Base-by-base conservation (phyloP, 805 yeast species). In the Trichomonascus vanleenenianus region DNA sequence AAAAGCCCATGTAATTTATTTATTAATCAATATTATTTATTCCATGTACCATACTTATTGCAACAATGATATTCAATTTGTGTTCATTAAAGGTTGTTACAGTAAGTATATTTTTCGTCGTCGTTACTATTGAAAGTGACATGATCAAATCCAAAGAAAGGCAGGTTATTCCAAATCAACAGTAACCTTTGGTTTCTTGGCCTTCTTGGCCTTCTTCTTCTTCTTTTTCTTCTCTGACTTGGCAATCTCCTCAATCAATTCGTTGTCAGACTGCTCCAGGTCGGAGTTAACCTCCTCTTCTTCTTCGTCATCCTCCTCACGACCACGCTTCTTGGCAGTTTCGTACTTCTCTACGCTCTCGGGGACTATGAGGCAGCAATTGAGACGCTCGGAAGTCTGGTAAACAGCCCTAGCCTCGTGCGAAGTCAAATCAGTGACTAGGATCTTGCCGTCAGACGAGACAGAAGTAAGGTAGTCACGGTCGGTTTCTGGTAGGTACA, bases 401-500 rank as follows among this genome's bases (percentile, higher is more conserved):
- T 88, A 91, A 2, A 87, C 93, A 0, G 96, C 97, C 19, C 88
- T 75, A 62, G 88, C 95, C 33, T 85, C 94, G 56, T 74, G 73
- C 2, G 68, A 57, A 1, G 66, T 60, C 59, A 82, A 66, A 60
- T 89, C 83, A 96, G 97, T 91, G 2, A 91, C 84, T 6, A 93
- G 95, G 43, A 91, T 82, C 57, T 78, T 84, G 20, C 97, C 97
- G 63, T 91, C 97, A 0, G 97, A 85, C 0, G 96, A 85, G 10
- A 88, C 85, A 2, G 95, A 83, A 0, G 85, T 74, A 57, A 93
- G 63, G 58, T 74, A 83, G 15, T 67, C 71, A 11, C 72, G 69
- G 32, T 69, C 65, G 20, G 72, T 74, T 14, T 27, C 30, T 14
- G 50, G 31, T 15, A 42, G 49, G 30, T 47, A 19, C 16, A 53